Evolutionary conservation across 345 rosid genomes (phyloP), one percentile per base, ranked within the genome.

Genomic region (Combretum micranthum): DNA sequence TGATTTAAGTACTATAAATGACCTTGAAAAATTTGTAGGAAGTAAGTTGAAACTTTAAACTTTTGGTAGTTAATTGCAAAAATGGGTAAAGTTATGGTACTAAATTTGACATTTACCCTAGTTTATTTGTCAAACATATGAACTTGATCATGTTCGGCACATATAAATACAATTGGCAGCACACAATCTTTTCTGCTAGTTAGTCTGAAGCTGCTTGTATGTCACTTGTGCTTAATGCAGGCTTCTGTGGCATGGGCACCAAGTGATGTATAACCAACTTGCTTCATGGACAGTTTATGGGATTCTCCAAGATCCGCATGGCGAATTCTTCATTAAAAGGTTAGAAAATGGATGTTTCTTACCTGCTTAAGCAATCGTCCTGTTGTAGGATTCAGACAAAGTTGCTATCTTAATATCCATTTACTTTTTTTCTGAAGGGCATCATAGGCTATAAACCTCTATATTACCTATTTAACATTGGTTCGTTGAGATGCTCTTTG

Each of bases 191-290:
- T 32, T 53, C 26, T 57, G 50, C 21, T 18, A 55, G 55, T 63
- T 48, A 53, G 39, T 52, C 65, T 6, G 37, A 7, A 42, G 21
- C 63, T 20, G 50, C 20, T 49, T 67, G 20, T n/a, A 44, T 42
- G 58, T 49, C 13, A 59, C n/a, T 63, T 20, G 59, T 22, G 56
- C 54, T 69, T 69, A 71, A 54, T 56, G 59, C 64, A 92, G 97
- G 84, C 97, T 92, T 74, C 91, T 86, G 73, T 92, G 98, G 98
- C 96, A 92, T 53, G 97, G 96, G 57, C 97, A 89, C 72, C 98
- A 89, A 66, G 94, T 92, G 63, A 71, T 92, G 86, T 88, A 86
- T 69, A 86, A 82, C 75, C 98, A 89, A 63, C 97, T 92, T 59
- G 95, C 96, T 0, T 80, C 97, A 59, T 88, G 97, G 98, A 82